phyloP scores from a whole-genome alignment of 495 filamentous ascomycete genomes.

The Penicillium riverlandense region DNA sequence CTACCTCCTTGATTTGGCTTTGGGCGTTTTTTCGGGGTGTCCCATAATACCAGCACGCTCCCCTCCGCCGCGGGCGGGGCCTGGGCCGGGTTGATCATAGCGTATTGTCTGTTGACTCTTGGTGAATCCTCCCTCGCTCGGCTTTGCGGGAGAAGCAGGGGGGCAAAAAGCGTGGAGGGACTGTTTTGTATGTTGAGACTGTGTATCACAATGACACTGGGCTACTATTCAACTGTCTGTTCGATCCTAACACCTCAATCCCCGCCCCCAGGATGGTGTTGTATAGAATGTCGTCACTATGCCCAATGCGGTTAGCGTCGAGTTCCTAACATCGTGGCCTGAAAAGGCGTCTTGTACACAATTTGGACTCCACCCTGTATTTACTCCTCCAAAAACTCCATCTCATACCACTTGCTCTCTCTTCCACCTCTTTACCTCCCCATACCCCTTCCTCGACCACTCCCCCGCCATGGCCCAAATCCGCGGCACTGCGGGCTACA shows the following conservation, averaged over 20 bases:
- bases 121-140: background rate
- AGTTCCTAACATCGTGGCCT: conserved; percentile 41
- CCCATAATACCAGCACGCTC: conserved; percentile 22
- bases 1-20: conserved; percentile 22
- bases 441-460: conserved; percentile 8
- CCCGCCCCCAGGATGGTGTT: no score
- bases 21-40: conserved; percentile 31
- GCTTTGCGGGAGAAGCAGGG: background rate
- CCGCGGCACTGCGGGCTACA: conserved; percentile 92
- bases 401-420: no score
- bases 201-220: no score
- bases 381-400: no score
- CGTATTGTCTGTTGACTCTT: conserved; percentile 3
- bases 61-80: background rate
- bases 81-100: conserved; percentile 7
- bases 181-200: background rate
- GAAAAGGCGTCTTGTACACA: conserved; percentile 24
- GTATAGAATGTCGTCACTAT: conserved; percentile 27
- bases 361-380: no score
- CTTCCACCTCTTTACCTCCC: no score
- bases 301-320: conserved; percentile 22
- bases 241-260: no score
- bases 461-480: conserved; percentile 77
- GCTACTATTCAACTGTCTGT: background rate
- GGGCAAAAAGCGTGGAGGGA: background rate